Base-by-base conservation (phyloP, 768 basidiomycete species). In the Naganishia randhawae region DNA sequence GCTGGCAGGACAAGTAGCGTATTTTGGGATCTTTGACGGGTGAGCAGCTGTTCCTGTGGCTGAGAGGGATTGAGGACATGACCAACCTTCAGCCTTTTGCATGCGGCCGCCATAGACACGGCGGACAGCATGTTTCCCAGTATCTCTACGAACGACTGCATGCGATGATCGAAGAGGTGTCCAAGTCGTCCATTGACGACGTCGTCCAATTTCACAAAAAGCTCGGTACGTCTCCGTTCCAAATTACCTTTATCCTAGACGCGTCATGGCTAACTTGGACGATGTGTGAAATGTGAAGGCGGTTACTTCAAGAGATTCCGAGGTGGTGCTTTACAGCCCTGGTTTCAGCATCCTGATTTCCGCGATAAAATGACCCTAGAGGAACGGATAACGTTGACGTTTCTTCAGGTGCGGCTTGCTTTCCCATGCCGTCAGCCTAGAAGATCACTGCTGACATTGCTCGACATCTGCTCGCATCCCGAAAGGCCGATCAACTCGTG, bases 11-110 rank as follows among this genome's bases (percentile, higher is more conserved):
- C 91, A 96, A 78, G 89, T 87, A 8, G 84, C 91, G 6, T 92
- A 90, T 73, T 86, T 92, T 41, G 93, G 92, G 33, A 88, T 96
- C 66, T 96, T 92, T 77, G 93, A 96, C 68, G 93, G 93, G 90
- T 90, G 73, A 66, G 84, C 77, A 62, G 33, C 39, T 11, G 11
- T 33, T 55, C n/a, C 37, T 31, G 33, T 7, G 5, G n/a, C 14
- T 22, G 50, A 22, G 37, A 55, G 8, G 11, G 32, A 32, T 16
- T 37, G 27, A 25, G 5, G 50, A 25, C 27, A 19, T 48, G 6
- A 22, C 25, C 25, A 9, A 55, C 48, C 42, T 27, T 25, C n/a
- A 10, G 61, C 13, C 7, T 17, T 31, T 8, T 32, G 27, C 66
- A 32, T 14, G 63, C 29, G 45, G 25, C 32, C 17, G 41, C 32